phyloP scores from a whole-genome alignment of 352 stramenopile species.

The Phytophthora sp. region DNA sequence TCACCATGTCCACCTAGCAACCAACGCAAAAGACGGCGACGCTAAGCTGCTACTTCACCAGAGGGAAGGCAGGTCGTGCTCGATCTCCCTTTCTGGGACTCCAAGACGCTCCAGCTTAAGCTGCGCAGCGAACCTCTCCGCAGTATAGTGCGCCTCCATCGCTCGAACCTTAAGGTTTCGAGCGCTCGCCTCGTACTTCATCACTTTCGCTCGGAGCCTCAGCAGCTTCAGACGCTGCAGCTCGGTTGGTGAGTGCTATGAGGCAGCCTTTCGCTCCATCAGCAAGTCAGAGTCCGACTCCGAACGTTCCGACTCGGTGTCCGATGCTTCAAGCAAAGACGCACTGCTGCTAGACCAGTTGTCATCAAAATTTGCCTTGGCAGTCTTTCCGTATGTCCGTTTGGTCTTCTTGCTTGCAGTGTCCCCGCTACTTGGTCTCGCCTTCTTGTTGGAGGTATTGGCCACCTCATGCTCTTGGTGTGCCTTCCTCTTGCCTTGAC shows the following conservation, averaged over 20 bases:
- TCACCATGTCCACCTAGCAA: conserved; percentile 9
- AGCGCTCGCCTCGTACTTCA: not conserved
- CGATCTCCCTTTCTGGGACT: conserved; percentile 1
- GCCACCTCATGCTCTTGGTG: not conserved
- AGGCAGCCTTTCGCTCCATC: not conserved
- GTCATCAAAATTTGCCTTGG: too few species aligned
- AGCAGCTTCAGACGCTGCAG: not conserved
- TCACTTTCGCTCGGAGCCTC: not conserved
- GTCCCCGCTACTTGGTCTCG: not conserved
- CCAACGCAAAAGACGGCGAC: not conserved
- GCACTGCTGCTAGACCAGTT: not conserved
- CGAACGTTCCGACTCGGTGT: not conserved
- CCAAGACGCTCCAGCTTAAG: conserved; percentile 7
- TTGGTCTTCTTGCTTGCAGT: too few species aligned
- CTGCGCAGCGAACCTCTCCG: not conserved
- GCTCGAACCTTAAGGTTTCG: not conserved
- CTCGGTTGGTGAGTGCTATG: not conserved
- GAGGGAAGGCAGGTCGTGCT: not conserved
- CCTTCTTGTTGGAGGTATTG: not conserved
- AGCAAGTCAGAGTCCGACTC: not conserved
- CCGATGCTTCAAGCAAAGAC: not conserved
- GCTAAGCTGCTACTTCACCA: not conserved
- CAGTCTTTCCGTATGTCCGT: too few species aligned
- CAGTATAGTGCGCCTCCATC: not conserved
- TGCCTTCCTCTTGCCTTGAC: not conserved